A percentile compares a stretch with the other conserved stretches of the same genome.
Conservation (phyloP, 139 green algal genomes). For the Coelastrella sp. region DNA sequence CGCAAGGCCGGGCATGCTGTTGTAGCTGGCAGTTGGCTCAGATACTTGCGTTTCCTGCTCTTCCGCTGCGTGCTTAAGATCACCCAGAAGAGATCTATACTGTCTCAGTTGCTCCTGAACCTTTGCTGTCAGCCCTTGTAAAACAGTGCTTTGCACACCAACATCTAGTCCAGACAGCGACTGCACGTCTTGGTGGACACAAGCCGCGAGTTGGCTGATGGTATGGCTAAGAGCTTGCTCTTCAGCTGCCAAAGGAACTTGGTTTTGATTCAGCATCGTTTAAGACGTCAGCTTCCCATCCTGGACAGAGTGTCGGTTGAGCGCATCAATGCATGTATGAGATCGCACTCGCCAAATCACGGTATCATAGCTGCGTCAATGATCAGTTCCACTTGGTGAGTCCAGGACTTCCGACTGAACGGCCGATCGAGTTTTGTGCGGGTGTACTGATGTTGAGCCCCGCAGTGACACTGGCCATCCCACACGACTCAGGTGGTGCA, state of each 20-base stretch:
- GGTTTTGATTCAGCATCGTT: neutral
- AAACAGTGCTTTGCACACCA: neutral
- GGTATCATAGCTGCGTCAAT: too few relatives aligned
- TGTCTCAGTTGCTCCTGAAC: constrained; percentile 53
- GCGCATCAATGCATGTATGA: too few relatives aligned
- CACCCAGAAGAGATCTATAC: constrained; percentile 60
- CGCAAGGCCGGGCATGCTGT: too few relatives aligned
- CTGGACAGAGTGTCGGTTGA: constrained; percentile 1
- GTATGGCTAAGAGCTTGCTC: neutral
- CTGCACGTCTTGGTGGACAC: neutral
- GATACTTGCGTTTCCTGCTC: constrained; percentile 81
- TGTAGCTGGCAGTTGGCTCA: neutral
- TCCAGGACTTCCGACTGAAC: too few relatives aligned
- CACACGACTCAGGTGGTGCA: too few relatives aligned
- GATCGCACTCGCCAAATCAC: too few relatives aligned
- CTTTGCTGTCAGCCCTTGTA: constrained; percentile 9
- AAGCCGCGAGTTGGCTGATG: neutral
- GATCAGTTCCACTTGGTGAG: too few relatives aligned
- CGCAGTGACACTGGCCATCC: too few relatives aligned
- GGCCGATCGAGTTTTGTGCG: too few relatives aligned
- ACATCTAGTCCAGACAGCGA: neutral
- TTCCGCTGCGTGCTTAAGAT: constrained; percentile 79
- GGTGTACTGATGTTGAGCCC: too few relatives aligned
- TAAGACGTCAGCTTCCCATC: neutral
- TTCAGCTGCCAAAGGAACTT: neutral